Evolutionary conservation across 176 grass and related monocot species (phyloP).

Genomic region (Rhynchospora breviuscula): DNA sequence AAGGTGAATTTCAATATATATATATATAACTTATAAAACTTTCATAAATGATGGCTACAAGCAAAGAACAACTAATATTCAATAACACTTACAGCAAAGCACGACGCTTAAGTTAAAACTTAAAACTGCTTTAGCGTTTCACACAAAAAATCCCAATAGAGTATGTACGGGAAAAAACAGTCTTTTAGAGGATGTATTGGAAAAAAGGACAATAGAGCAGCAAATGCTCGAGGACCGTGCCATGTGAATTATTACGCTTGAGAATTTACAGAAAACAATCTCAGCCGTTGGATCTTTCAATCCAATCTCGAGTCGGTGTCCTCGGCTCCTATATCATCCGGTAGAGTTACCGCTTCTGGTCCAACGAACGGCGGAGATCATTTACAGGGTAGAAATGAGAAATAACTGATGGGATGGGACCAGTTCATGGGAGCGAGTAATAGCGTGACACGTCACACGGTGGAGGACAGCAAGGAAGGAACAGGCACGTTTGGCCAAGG

Average conservation of each 20-base stretch:
- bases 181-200: neutral
- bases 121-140: no score
- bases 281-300: neutral
- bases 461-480: neutral
- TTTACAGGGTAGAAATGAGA: neutral
- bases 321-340: neutral
- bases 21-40: no score
- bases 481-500: neutral
- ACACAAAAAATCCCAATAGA: neutral
- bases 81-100: no score
- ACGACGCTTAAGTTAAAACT: no score
- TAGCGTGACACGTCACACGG: neutral
- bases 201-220: neutral
- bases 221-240: neutral
- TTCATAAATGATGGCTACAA: no score
- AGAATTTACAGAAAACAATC: neutral
- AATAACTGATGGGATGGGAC: neutral
- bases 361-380: neutral
- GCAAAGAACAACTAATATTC: no score
- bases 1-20: no score
- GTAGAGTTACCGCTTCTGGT: neutral
- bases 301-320: neutral
- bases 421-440: neutral
- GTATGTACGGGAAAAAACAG: no score
- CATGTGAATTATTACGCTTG: conserved; percentile 11